Conservation (phyloP, 2,329 filamentous ascomycete species). For the Microdochium trichocladiopsis region DNA sequence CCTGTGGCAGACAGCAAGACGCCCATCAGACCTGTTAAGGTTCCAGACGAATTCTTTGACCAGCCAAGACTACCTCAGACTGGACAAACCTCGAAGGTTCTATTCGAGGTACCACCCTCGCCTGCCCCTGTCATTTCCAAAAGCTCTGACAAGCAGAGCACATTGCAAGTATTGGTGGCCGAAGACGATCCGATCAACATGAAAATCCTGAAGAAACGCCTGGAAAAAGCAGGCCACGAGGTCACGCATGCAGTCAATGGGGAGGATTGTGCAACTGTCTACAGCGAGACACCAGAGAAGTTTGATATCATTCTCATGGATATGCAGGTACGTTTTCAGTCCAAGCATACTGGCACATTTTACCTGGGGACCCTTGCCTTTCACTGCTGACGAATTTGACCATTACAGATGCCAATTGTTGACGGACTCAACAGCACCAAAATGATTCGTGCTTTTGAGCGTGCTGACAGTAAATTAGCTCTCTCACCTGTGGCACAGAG, state of each 20-base stretch:
- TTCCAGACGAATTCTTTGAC: constrained; percentile 38
- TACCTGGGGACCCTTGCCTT: background rate
- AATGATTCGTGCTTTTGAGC: constrained; percentile 72
- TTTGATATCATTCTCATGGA: constrained; percentile 88
- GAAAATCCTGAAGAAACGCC: constrained; percentile 69
- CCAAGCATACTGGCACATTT: constrained; percentile 1
- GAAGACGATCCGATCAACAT: constrained; percentile 88
- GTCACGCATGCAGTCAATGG: constrained; percentile 73
- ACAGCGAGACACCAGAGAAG: constrained; percentile 50
- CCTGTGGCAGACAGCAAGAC: constrained; percentile 35
- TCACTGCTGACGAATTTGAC: constrained; percentile 1
- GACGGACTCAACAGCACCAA: constrained; percentile 77
- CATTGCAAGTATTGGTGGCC: constrained; percentile 65
- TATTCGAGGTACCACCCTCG: constrained; percentile 27
- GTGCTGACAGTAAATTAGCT: constrained; percentile 32
- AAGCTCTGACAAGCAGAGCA: constrained; percentile 3
- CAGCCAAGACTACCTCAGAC: constrained; percentile 20
- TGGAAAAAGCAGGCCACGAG: constrained; percentile 69
- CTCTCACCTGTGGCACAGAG: constrained; percentile 51
- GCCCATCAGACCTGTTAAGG: constrained; percentile 37
- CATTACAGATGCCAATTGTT: constrained; percentile 85
- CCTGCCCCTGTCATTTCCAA: constrained; percentile 3
- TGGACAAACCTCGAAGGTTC: constrained; percentile 22
- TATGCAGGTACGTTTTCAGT: constrained; percentile 63
- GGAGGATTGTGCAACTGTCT: constrained; percentile 71